Base-by-base conservation (phyloP, 352 stramenopile genomes). In the Globisporangium yorkense region DNA sequence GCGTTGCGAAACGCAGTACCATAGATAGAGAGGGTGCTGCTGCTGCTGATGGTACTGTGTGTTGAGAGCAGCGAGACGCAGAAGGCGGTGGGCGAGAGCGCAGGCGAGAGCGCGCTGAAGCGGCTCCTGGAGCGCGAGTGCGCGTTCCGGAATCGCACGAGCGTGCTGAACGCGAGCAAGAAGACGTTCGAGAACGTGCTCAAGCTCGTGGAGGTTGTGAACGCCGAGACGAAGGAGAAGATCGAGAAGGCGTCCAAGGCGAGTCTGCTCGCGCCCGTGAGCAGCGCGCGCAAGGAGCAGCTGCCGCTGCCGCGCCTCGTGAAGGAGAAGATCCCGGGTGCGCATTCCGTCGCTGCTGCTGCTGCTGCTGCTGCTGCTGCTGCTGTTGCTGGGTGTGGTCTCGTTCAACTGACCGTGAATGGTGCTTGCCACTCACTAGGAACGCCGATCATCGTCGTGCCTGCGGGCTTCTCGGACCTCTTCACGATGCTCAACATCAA, bases 401-500 rank as follows among this genome's bases (percentile, higher is more conserved):
- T 27, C 24, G 24, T 27, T 35, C 0, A 16, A 20, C 18, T 31
- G n/a, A 21, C 24, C 24, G 24, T 27, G 24, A 27, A 27, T 27
- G 24, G 24, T 27, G 24, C 24, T 3, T 9, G 31, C 0, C 31
- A 9, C 54, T 33, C 20, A 15, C 29, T 55, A 89, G 80, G 84
- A 21, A 96, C 80, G 8, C 86, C 86, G n/a, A 96, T 97, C 55
- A 97, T 97, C 70, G 84, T 97, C 29, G 83, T 97, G 9, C 89
- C 89, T 0, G 88, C 87, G 0, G 86, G 87, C 2, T 89, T 89
- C 50, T 94, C 84, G 29, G 84, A 96, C 51, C 50, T 96, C 47
- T 80, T 97, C 33, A 96, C 85, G 45, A 88, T 97, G 75, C 74
- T 94, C 35, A 97, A 97, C 54, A 83, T 79, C 44, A 87, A 80